Evolutionary conservation across 441 rosid species (phyloP).

Genomic region (Oxalis stricta): DNA sequence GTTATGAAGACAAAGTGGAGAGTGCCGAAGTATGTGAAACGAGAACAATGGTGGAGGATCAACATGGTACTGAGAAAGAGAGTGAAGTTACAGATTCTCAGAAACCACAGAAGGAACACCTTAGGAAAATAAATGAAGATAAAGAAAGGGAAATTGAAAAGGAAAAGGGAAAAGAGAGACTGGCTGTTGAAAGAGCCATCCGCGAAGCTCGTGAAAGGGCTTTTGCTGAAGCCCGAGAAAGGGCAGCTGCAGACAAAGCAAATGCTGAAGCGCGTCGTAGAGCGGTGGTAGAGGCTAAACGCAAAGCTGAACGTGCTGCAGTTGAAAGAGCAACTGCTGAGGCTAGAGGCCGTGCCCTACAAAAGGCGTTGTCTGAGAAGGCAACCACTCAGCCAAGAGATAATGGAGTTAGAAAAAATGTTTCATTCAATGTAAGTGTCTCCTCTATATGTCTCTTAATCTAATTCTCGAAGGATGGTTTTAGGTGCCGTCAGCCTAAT

Average conservation of each 20-base stretch:
- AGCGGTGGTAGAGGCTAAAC: conserved; percentile 52
- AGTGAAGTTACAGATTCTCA: conserved; percentile 24
- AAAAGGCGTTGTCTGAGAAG: conserved; percentile 70
- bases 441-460: conserved; percentile 5
- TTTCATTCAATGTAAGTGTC: conserved; percentile 38
- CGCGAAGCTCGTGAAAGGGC: conserved; percentile 95
- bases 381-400: conserved; percentile 38
- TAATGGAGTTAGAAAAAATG: conserved; percentile 20
- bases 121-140: conserved; percentile 31
- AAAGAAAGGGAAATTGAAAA: conserved; percentile 37
- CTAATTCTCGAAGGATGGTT: background rate
- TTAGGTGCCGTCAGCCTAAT: conserved; percentile 6
- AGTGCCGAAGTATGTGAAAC: conserved; percentile 10
- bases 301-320: conserved; percentile 84
- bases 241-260: conserved; percentile 62
- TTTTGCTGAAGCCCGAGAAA: conserved; percentile 77
- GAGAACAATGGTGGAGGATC: conserved; percentile 23
- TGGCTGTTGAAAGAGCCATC: conserved; percentile 85
- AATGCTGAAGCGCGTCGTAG: conserved; percentile 47
- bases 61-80: conserved; percentile 26
- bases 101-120: conserved; percentile 22
- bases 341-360: conserved; percentile 85
- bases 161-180: conserved; percentile 52
- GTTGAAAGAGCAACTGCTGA: conserved; percentile 94
- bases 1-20: conserved; percentile 16